Percentiles rank a stretch among this genome's conserved stretches.
These are phyloP conservation scores for Tricholoma sp. DNA, from an alignment of 768 basidiomycete genomes.

Conservation along the genomic window DNA sequence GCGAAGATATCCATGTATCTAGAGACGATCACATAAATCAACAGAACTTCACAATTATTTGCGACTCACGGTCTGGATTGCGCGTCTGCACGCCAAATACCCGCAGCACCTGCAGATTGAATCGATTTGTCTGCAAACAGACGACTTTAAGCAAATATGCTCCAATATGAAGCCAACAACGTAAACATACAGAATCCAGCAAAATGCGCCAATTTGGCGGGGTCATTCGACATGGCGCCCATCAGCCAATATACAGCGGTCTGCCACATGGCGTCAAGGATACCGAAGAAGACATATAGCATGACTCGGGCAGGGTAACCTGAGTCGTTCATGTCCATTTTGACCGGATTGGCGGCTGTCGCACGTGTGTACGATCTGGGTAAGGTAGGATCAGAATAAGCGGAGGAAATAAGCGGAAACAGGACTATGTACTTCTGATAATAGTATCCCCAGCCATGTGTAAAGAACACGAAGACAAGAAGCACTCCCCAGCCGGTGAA, in stretches of 20 bases:
- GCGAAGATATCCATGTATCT: no score
- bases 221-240: conserved; percentile 4
- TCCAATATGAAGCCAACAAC: background rate
- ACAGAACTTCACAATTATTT: no score
- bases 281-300: conserved; percentile 68
- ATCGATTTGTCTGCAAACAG: conserved; percentile 56
- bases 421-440: conserved; percentile 53
- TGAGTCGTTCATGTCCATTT: conserved; percentile 57
- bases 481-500: conserved; percentile 65
- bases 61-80: conserved; percentile 3
- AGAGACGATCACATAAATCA: no score
- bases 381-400: background rate
- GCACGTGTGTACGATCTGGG: conserved; percentile 55
- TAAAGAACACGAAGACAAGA: conserved; percentile 56
- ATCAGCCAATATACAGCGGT: conserved; percentile 75
- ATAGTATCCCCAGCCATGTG: conserved; percentile 73
- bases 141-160: background rate
- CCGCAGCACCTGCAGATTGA: conserved; percentile 74
- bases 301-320: conserved; percentile 51
- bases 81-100: conserved; percentile 68
- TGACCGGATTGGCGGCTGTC: conserved; percentile 31
- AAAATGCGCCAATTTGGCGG: conserved; percentile 51
- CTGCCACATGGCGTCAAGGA: conserved; percentile 85
- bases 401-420: background rate
- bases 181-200: conserved; percentile 68